phyloP scores from a whole-genome alignment of 768 basidiomycete species.

The Tephrocybe sp. region DNA sequence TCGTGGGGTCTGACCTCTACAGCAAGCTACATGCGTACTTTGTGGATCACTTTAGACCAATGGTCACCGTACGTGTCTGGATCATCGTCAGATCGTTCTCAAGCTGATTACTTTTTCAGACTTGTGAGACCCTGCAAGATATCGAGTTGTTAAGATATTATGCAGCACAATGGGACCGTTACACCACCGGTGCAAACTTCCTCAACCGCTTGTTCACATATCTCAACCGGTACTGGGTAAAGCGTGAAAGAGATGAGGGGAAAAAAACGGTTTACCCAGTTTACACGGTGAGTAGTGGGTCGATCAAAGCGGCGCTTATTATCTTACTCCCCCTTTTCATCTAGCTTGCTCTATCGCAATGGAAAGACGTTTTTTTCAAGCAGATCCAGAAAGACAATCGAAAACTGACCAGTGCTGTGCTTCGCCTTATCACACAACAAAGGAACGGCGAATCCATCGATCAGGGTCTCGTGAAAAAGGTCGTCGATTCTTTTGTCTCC shows the following conservation, averaged over 20 bases:
- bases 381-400: constrained; percentile 76
- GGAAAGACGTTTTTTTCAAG: constrained; percentile 90
- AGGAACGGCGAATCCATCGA: constrained; percentile 95
- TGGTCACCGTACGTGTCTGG: constrained; percentile 41
- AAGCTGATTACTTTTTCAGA: constrained; percentile 38
- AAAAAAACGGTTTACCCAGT: constrained; percentile 94
- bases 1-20: constrained; percentile 98
- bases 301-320: background rate
- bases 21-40: constrained; percentile 92
- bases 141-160: constrained; percentile 92
- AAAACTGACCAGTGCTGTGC: constrained; percentile 83
- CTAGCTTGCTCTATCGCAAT: constrained; percentile 91
- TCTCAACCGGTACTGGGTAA: constrained; percentile 99
- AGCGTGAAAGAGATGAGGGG: constrained; percentile 96
- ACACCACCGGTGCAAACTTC: constrained; percentile 96
- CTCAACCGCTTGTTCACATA: constrained; percentile 97
- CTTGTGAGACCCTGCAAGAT: constrained; percentile 79
- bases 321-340: constrained; percentile 7
- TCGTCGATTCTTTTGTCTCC: constrained; percentile 96
- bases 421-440: constrained; percentile 88
- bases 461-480: constrained; percentile 93
- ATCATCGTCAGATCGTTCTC: background rate
- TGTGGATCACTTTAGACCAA: constrained; percentile 74
- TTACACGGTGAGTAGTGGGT: constrained; percentile 71
- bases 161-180: constrained; percentile 91